Percentiles rank a stretch among this genome's conserved stretches.
Evolutionary conservation across 768 basidiomycete genomes (phyloP).

Genomic region (Terana coerulea): DNA sequence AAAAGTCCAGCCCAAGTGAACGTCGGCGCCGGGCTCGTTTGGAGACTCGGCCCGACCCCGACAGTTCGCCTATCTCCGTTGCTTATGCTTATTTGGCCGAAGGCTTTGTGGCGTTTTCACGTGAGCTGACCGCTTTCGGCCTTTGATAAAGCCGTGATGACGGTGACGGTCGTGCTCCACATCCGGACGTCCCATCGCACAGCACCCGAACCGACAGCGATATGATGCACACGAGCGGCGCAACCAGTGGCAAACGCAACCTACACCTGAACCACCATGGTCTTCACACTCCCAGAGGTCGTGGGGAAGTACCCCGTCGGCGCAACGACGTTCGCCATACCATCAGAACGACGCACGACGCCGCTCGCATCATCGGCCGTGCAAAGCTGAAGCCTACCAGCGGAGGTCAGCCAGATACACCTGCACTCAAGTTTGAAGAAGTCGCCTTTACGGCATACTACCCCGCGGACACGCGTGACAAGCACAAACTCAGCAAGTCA

Average conservation of each 20-base stretch:
- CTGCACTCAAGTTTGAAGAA: conserved; percentile 55
- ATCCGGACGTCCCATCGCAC: too few relatives aligned
- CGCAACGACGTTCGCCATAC: conserved; percentile 52
- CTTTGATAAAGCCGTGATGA: too few relatives aligned
- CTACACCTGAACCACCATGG: conserved; percentile 34
- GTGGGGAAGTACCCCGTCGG: conserved; percentile 55
- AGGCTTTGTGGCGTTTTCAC: not conserved
- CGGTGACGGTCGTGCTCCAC: too few relatives aligned
- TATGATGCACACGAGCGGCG: too few relatives aligned
- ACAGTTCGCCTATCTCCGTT: too few relatives aligned
- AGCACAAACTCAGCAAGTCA: conserved; percentile 32
- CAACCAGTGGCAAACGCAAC: too few relatives aligned
- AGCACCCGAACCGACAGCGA: too few relatives aligned
- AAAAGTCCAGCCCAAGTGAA: too few relatives aligned
- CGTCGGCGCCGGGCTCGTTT: too few relatives aligned
- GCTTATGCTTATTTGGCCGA: not conserved
- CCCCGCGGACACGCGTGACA: conserved; percentile 41
- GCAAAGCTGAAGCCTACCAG: conserved; percentile 31
- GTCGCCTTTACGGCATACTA: conserved; percentile 65
- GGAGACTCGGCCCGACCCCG: too few relatives aligned
- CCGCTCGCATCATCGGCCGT: conserved; percentile 36
- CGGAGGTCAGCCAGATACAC: conserved; percentile 24
- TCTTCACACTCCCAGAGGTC: conserved; percentile 40
- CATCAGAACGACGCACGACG: conserved; percentile 24
- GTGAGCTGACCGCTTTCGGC: too few relatives aligned